Base-by-base conservation (phyloP, 2,329 filamentous ascomycete genomes). In the Biscogniauxia marginata region DNA sequence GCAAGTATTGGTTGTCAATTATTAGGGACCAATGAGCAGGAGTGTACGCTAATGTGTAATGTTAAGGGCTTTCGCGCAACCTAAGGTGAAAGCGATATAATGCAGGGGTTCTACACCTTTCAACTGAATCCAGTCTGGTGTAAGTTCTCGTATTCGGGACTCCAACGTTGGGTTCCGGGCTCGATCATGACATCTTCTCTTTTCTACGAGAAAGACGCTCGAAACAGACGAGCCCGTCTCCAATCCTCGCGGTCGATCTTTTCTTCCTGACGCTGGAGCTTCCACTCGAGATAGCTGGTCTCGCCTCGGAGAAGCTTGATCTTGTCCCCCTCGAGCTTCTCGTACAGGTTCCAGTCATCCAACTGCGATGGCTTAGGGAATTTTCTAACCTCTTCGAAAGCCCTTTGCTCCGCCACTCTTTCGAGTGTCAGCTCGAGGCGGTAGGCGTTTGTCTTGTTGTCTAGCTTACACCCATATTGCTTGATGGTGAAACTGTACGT, bases 321-420 rank as follows among this genome's bases (percentile, higher is more conserved):
- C 65, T 73, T 72, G 50, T 76, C 75, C 9, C 71, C 74, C 65
- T 81, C 74, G 24, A 75, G 65, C 59, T 75, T 77, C 60, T 80
- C 73, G 65, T 79, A 84, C 7, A 82, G 63, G 1, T 70, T 56
- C 81, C 80, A 85, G 56, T 85, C 82, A 57, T 85, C 83, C 5
- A 82, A 61, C 64, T 85, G 79, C 2, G 81, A 82, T 2, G 82
- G 82, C 9, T 67, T 73, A 0, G 83, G 83, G 11, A 82, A 72
- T n/a, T 62, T 55, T n/a, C 67, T 59, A 7, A 84, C 61, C 5
- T 77, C 70, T 7, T 75, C 67, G 57, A 83, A 70, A 2, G 77
- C 60, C 1, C 55, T 70, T 61, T 83, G 79, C 9, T 70, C 71
- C 0, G 67, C 49, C 7, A 75, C 70, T 20, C 78, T 75, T 59